Percentiles rank a stretch among this genome's conserved stretches.
Conservation (phyloP, 2,329 filamentous ascomycete genomes). For the Diaporthe amygdali region DNA sequence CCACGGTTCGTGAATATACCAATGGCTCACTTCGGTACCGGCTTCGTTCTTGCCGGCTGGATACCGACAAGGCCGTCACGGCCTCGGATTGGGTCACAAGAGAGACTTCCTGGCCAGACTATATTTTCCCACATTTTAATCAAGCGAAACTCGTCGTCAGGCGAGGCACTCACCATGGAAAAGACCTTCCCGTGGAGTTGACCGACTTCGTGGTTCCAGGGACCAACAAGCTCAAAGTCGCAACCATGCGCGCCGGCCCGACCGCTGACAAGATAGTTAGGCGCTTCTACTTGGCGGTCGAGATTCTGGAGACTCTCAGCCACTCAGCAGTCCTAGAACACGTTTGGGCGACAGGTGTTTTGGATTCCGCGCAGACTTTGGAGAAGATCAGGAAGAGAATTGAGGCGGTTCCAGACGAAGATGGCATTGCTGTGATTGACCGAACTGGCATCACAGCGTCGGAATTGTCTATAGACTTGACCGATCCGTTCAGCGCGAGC, state of each 20-base stretch:
- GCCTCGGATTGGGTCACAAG: conserved; percentile 65
- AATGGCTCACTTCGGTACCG: conserved; percentile 68
- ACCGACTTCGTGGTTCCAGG: conserved; percentile 65
- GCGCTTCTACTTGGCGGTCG: conserved; percentile 71
- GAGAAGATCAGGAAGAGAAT: conserved; percentile 60
- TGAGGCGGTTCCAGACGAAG: conserved; percentile 52
- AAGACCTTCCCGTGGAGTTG: conserved; percentile 78
- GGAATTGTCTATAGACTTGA: conserved; percentile 65
- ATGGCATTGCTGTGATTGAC: conserved; percentile 66
- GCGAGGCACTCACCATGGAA: conserved; percentile 74
- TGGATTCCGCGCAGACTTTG: conserved; percentile 55
- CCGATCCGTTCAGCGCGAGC: conserved; percentile 68
- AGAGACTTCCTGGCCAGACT: conserved; percentile 74
- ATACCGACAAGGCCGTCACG: conserved; percentile 32
- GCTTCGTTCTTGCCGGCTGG: conserved; percentile 64
- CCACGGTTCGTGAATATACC: conserved; percentile 45
- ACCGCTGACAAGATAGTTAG: conserved; percentile 24
- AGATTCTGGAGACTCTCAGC: conserved; percentile 65
- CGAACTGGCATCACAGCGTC: conserved; percentile 34
- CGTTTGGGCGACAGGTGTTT: conserved; percentile 40
- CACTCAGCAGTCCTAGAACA: conserved; percentile 49
- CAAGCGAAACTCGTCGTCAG: conserved; percentile 59
- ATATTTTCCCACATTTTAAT: conserved; percentile 75
- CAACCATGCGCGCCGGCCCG: conserved; percentile 35
- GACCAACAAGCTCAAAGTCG: conserved; percentile 66